Percentiles rank a stretch among this genome's conserved stretches.
Evolutionary conservation across 768 basidiomycete species (phyloP).

Genomic region (Tephrocybe sp.): DNA sequence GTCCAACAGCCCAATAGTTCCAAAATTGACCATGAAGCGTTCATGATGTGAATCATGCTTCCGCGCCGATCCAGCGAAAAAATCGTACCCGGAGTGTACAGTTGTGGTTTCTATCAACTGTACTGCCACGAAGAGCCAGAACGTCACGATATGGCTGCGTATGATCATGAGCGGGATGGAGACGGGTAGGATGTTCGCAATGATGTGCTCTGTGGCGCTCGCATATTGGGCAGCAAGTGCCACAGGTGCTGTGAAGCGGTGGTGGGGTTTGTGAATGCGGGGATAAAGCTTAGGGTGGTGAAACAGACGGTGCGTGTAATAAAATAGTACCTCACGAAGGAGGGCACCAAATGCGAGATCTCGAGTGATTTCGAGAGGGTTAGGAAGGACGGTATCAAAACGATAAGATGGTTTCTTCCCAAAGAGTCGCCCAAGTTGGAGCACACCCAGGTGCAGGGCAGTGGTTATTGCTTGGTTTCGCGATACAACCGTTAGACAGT

Average conservation of each 20-base stretch:
- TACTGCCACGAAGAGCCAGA: conserved; percentile 25
- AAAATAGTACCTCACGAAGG: conserved; percentile 28
- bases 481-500: conserved; percentile 21
- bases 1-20: conserved; percentile 24
- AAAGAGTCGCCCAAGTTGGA: conserved; percentile 5
- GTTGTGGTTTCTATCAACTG: conserved; percentile 25
- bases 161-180: conserved; percentile 23
- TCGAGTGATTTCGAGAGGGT: conserved; percentile 13
- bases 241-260: conserved; percentile 30
- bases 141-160: conserved; percentile 24
- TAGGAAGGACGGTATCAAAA: conserved; percentile 20
- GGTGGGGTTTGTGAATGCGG: conserved; percentile 28
- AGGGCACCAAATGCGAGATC: conserved; percentile 20
- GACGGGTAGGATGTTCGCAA: conserved; percentile 28
- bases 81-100: conserved; percentile 29
- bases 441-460: conserved; percentile 16
- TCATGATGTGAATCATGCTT: conserved; percentile 30
- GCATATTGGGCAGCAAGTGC: conserved; percentile 30
- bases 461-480: conserved; percentile 25
- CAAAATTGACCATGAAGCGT: conserved; percentile 25
- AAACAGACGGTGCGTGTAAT: conserved; percentile 27
- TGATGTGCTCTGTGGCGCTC: conserved; percentile 23
- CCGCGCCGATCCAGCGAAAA: conserved; percentile 21
- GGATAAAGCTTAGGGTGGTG: conserved; percentile 26
- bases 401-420: conserved; percentile 15